Base-by-base conservation (phyloP, 257 asterid genomes). In the Capsicum chinense region DNA sequence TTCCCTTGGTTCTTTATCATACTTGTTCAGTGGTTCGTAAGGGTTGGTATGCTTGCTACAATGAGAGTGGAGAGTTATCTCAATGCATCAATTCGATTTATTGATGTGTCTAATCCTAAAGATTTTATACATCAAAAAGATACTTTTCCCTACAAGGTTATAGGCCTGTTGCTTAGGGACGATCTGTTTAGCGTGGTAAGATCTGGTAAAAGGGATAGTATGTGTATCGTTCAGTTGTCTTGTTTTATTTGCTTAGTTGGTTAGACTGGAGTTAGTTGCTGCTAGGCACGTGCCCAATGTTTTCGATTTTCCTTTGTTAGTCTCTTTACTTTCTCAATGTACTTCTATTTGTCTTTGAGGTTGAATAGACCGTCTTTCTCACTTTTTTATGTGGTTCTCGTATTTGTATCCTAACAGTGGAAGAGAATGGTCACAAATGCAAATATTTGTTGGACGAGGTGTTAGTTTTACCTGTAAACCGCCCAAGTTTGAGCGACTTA, bases 381-480 rank as follows among this genome's bases (percentile, higher is more conserved):
- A 79, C 59, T 60, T 39, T 83, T 33, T 11, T 86, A 39, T 44
- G 64, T 9, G 59, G 9, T 62, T 59, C 35, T 69, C 54, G 69
- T 35, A 13, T 79, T 82, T 85, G 83, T 95, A 96, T 98, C 97
- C 83, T 92, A 93, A 86, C 98, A 94, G 84, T 96, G 99, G 99
- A 94, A 94, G 92, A 94, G 98, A 87, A 92, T 92, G 97, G 90
- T 94, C 88, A 93, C 98, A 19, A 92, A 93, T 84, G 97, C 94
- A 47, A 93, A 33, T 95, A 2, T 94, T 94, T 64, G 98, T 92
- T 7, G 99, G 98, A 56, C 94, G 92, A 52, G 90, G 93, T 82
- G 94, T 95, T 86, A 93, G 54, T 52, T 52, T 66, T 66, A 33
- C 97, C 1, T 88, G 97, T 86, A 93, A 94, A 84, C 99, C 97